Conservation (phyloP, 768 basidiomycete genomes). For the Tylopilus vinaceipallidus region DNA sequence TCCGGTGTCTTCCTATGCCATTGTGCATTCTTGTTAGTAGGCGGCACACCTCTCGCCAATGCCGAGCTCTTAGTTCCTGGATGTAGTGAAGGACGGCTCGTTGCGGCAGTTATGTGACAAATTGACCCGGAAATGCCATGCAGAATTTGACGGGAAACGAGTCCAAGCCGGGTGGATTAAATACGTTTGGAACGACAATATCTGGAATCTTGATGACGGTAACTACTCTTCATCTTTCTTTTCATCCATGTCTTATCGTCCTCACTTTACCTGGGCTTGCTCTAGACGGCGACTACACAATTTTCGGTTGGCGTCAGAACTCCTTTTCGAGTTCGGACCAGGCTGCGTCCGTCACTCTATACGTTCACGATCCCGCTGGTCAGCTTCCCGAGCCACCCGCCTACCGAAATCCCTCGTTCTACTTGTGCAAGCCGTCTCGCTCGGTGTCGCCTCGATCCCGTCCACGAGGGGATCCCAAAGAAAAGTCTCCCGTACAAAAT, state of each 20-base stretch:
- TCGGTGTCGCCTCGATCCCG: conserved; percentile 30
- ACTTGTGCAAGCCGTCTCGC: conserved; percentile 46
- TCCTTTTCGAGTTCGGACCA: conserved; percentile 25
- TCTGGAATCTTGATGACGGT: conserved; percentile 94
- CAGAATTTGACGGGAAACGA: conserved; percentile 55
- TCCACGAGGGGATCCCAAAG: conserved; percentile 39
- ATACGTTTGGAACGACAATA: conserved; percentile 73
- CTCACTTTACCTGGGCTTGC: not conserved
- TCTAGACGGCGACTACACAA: conserved; percentile 82
- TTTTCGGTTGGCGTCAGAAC: conserved; percentile 76
- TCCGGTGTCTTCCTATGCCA: conserved; percentile 68
- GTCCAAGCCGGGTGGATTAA: conserved; percentile 82
- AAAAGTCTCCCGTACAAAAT: conserved; percentile 36
- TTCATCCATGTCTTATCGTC: not conserved
- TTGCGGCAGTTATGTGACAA: conserved; percentile 65
- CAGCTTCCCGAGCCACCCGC: conserved; percentile 59
- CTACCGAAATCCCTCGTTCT: conserved; percentile 71
- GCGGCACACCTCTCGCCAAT: not conserved
- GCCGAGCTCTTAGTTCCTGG: conserved; percentile 7
- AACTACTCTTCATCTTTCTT: conserved; percentile 6
- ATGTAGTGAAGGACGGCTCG: conserved; percentile 65
- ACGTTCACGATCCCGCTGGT: conserved; percentile 59
- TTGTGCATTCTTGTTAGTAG: conserved; percentile 69
- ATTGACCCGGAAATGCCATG: conserved; percentile 62
- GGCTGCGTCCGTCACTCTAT: conserved; percentile 39